These are phyloP conservation scores for Gypsophila paniculata DNA, from an alignment of 179 eudicot genomes.

Conservation along the genomic window DNA sequence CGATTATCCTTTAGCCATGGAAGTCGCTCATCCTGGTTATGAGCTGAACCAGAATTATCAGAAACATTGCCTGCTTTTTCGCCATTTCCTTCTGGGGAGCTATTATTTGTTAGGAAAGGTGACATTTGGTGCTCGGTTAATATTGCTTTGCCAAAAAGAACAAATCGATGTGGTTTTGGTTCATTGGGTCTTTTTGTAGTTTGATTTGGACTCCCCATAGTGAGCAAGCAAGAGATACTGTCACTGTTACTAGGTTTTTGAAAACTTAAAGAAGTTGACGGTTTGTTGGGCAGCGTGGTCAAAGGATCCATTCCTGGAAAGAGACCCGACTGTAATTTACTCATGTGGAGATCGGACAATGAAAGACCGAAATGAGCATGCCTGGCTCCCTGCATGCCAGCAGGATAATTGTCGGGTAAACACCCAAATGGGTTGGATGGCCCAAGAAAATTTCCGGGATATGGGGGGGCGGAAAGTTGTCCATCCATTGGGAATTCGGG, in stretches of 20 bases:
- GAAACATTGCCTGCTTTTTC: conserved; percentile 44
- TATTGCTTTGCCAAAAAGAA: conserved; percentile 77
- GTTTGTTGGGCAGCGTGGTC: conserved; percentile 25
- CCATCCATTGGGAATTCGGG: conserved; percentile 54
- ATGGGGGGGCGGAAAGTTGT: conserved; percentile 48
- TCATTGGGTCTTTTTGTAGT: conserved; percentile 33
- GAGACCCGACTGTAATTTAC: conserved; percentile 50
- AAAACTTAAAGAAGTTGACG: conserved; percentile 25
- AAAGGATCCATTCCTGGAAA: conserved; percentile 39
- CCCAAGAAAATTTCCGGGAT: conserved; percentile 51
- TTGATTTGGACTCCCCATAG: conserved; percentile 44
- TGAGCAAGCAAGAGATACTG: conserved; percentile 47
- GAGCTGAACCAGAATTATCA: conserved; percentile 64
- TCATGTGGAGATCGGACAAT: conserved; percentile 44
- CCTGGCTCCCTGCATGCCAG: conserved; percentile 99
- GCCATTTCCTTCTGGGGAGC: conserved; percentile 42
- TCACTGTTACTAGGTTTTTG: conserved; percentile 34
- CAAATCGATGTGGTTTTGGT: conserved; percentile 38
- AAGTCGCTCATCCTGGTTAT: conserved; percentile 41
- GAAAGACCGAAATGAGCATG: conserved; percentile 69
- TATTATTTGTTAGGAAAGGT: conserved; percentile 39
- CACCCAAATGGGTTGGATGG: conserved; percentile 52
- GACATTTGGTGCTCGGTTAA: conserved; percentile 68
- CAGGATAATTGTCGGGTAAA: conserved; percentile 58
- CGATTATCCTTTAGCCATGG: conserved; percentile 37